Base-by-base conservation (phyloP, 768 basidiomycete species). In the Dacryopinax spathularia region DNA sequence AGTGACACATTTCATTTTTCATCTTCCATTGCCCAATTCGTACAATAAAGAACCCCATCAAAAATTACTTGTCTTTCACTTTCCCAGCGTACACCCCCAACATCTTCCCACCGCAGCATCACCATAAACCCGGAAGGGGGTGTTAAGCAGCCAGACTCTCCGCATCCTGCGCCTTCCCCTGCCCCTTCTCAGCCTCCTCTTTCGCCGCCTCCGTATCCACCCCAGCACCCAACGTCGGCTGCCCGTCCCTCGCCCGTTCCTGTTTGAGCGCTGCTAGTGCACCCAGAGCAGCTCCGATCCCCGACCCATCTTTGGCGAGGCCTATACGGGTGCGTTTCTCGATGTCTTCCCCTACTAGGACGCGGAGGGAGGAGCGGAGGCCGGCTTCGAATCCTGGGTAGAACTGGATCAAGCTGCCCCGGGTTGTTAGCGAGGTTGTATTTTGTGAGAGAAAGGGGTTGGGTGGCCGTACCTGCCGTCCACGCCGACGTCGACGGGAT, bases 301-400 rank as follows among this genome's bases (percentile, higher is more conserved):
- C 96, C 70, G 91, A 94, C 13, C 96, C 96, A 69, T 99, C 96
- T 74, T 96, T 98, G 2, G 96, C 96, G 72, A 98, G 72, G 35
- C 91, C 95, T 69, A 98, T 89, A 60, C 86, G 81, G 0, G 96
- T 84, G 33, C 84, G 78, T 69, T 83, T 78, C 77, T 94, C 91
- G 6, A 89, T 84, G 33, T 89, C 84, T 37, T 82, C 77, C 1
- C 95, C 95, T 1, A 98, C 83, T 22, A 98, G 71, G 2, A 75
- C 71, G n/a, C 82, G 77, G 60, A 99, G 73, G 0, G 93, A 86
- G 43, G 84, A 83, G 18, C 91, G 81, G 62, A 96, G 77, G 13
- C 80, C 81, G 15, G 79, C 76, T 69, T 91, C 83, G 72, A 92
- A 99, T 69, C 82, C 79, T 1, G 96, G 96, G 73, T 98, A 94